These are phyloP conservation scores for Bryoerythrophyllum caledonicum DNA, from an alignment of 225 moss, liverwort and hornwort genomes.

Conservation along the genomic window DNA sequence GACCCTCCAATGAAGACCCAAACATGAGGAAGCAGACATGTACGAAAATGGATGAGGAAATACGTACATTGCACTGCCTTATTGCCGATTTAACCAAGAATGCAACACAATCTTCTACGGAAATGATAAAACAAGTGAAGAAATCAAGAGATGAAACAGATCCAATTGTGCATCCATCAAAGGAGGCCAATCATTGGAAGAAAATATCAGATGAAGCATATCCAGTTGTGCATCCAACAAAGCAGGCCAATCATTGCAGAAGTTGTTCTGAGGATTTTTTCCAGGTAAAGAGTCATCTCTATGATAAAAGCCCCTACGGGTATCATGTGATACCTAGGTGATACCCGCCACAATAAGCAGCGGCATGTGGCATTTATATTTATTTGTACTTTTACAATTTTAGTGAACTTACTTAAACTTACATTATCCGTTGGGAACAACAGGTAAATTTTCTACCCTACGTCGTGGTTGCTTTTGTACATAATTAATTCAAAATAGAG, in stretches of 20 bases:
- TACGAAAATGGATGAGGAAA: conserved; percentile 59
- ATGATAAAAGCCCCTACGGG: no score
- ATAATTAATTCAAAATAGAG: no score
- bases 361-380: no score
- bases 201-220: conserved; percentile 8
- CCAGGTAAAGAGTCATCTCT: conserved; percentile 17
- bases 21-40: conserved; percentile 48
- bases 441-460: no score
- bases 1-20: conserved; percentile 27
- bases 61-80: conserved; percentile 46
- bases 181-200: conserved; percentile 12
- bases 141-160: conserved; percentile 4
- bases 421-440: no score
- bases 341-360: no score
- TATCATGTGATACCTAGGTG: no score
- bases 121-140: conserved; percentile 5
- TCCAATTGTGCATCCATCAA: conserved; percentile 7
- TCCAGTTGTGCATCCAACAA: conserved; percentile 4
- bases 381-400: no score
- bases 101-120: conserved; percentile 13
- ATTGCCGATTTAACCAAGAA: conserved; percentile 52
- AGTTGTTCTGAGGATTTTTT: conserved; percentile 9
- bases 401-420: no score
- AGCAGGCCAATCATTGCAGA: conserved; percentile 16
- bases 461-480: no score